Base-by-base conservation (phyloP, 2,329 filamentous ascomycete genomes). In the Cladosporium oxysporum region DNA sequence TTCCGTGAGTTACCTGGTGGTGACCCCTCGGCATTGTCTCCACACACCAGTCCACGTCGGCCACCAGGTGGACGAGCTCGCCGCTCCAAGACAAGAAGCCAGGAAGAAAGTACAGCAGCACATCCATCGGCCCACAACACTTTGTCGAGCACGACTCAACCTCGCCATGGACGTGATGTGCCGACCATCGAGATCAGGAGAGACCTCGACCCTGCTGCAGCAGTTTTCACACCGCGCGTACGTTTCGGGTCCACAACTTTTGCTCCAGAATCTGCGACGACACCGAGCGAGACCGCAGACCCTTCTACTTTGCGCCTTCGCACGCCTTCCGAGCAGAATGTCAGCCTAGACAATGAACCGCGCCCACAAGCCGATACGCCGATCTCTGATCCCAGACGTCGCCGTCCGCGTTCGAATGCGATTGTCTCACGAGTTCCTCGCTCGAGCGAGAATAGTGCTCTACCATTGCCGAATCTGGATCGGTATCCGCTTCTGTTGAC, bases 171-270 rank as follows among this genome's bases (percentile, higher is more conserved):
- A 2, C 55, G 14, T 26, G 33, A 41, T 31, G n/a, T 47, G 18
- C 33, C 57, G 10, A 16, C 31, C 12, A 28, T 28, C 5, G 21
- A 37, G 11, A 21, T 29, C 28, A 16, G 23, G 1, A 47, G 14
- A 29, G 57, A 59, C 3, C 68, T 76, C 11, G 71, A 76, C 61
- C 72, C 73, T 16, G 71, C 62, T 11, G 75, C 74, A 18, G 68
- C 71, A 16, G 67, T 71, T 5, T 76, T 76, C 60, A 68, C 75
- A 3, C 73, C 74, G 8, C 66, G 68, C 21, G 69, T 69, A 12
- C 68, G 71, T 18, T 73, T 74, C 35, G 73, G 66, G 3, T 70
- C 69, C 14, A 57, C 67, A 4, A 57, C 60, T 14, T 64, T 62
- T 53, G 50, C 55, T 18, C 69, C 62, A 49, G 41, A 62, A 10